Conservation (phyloP, 371 early-diverging fungal genomes). For the Rhizomucor pusillus region DNA sequence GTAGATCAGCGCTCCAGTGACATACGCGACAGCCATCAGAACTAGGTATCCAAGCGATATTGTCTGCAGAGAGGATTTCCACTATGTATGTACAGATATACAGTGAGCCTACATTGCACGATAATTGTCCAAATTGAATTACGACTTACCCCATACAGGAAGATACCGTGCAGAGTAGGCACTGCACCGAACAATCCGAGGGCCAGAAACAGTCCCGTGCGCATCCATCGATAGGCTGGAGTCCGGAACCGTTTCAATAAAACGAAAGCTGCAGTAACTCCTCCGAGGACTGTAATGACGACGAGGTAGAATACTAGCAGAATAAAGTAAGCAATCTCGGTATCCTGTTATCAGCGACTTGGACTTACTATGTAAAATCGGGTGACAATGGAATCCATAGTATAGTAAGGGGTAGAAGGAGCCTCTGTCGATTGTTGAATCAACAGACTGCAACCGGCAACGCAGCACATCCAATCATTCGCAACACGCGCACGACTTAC, state of each 20-base stretch:
- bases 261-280: conserved; percentile 48
- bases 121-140: conserved; percentile 4
- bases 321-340: not conserved
- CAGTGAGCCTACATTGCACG: too few species aligned
- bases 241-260: conserved; percentile 64
- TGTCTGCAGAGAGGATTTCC: conserved; percentile 48
- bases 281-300: conserved; percentile 7
- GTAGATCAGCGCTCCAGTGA: conserved; percentile 84
- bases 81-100: conserved; percentile 9
- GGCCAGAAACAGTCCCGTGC: conserved; percentile 77
- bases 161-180: conserved; percentile 70
- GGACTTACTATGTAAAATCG: conserved; percentile 23
- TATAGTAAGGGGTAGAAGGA: conserved; percentile 75
- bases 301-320: conserved; percentile 7
- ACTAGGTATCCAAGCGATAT: conserved; percentile 61
- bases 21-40: conserved; percentile 74
- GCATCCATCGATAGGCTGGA: conserved; percentile 76
- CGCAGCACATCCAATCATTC: not conserved
- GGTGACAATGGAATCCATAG: conserved; percentile 57
- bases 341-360: not conserved
- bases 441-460: not conserved
- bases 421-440: conserved; percentile 36
- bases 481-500: conserved; percentile 33
- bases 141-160: conserved; percentile 69
- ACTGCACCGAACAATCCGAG: conserved; percentile 78